phyloP scores from a whole-genome alignment of 176 grass and related monocot species.

The Canna indica region DNA sequence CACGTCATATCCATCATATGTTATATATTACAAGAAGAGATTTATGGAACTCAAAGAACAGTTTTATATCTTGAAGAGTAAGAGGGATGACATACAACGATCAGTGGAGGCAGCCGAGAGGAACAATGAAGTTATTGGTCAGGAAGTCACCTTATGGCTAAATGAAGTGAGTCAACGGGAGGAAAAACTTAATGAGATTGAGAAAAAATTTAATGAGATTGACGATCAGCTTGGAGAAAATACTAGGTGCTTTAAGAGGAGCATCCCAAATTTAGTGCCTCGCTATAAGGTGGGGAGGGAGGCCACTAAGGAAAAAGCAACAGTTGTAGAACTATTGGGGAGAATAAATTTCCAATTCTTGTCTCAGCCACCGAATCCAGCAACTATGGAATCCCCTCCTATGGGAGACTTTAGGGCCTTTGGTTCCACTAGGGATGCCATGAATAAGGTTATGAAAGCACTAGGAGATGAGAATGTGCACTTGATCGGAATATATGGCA shows the following conservation, averaged over 20 bases:
- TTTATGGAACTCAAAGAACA: not conserved
- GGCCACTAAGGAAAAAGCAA: not conserved
- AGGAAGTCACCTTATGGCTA: not conserved
- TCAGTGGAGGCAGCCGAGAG: not conserved
- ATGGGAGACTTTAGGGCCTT: slow-evolving; percentile 14
- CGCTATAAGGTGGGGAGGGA: not conserved
- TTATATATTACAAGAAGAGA: slow-evolving; percentile 1
- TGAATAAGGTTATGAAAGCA: slow-evolving; percentile 10
- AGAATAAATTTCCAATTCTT: not conserved
- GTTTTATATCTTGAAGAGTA: not conserved
- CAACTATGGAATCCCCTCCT: not conserved
- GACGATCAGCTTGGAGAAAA: not conserved
- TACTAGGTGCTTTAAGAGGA: not conserved
- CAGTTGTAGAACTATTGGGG: not conserved
- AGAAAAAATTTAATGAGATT: too few species aligned
- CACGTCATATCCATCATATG: not conserved
- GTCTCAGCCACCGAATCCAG: not conserved
- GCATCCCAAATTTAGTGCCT: not conserved
- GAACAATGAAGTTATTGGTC: too few species aligned
- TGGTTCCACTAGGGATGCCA: slow-evolving; percentile 1
- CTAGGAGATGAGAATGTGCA: slow-evolving; percentile 15
- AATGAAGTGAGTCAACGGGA: not conserved
- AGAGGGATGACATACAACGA: not conserved
- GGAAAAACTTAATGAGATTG: not conserved
- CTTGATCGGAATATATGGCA: slow-evolving; percentile 24